phyloP scores from a whole-genome alignment of 2,329 filamentous ascomycete genomes.

The Cladophialophora psammophila region DNA sequence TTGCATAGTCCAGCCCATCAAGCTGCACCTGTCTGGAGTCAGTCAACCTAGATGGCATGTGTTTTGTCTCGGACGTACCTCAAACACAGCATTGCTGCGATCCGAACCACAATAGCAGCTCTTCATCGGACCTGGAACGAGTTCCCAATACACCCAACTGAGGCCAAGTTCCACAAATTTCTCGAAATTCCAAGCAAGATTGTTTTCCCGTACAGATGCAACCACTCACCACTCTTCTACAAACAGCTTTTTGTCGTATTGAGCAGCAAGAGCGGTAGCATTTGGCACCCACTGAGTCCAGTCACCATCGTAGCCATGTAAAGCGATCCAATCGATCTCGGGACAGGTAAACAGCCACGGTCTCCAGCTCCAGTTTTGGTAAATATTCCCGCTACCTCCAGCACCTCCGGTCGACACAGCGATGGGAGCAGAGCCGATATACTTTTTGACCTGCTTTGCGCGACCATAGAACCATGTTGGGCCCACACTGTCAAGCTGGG shows the following conservation, averaged over 20 bases:
- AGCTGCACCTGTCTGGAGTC: slow-evolving; percentile 8
- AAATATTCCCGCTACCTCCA: slow-evolving; percentile 19
- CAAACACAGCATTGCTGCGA: slow-evolving; percentile 17
- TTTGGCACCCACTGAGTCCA: slow-evolving; percentile 20
- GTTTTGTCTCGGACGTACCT: background rate
- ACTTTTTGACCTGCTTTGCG: slow-evolving; percentile 18
- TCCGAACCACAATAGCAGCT: slow-evolving; percentile 17
- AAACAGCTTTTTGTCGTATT: slow-evolving; percentile 14
- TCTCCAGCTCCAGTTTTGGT: slow-evolving; percentile 20
- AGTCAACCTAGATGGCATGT: background rate
- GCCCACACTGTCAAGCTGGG: slow-evolving; percentile 11
- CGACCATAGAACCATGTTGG: slow-evolving; percentile 15
- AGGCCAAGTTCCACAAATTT: slow-evolving; percentile 15
- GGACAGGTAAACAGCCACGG: slow-evolving; percentile 16
- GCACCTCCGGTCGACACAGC: slow-evolving; percentile 12
- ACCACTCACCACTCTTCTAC: slow-evolving; percentile 17
- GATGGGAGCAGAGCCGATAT: slow-evolving; percentile 10
- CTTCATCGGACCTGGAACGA: slow-evolving; percentile 11
- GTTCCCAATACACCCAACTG: slow-evolving; percentile 16
- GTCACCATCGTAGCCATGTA: slow-evolving; percentile 19
- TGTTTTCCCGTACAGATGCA: slow-evolving; percentile 15
- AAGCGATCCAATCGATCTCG: slow-evolving; percentile 15
- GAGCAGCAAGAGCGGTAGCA: slow-evolving; percentile 11
- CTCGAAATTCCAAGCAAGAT: slow-evolving; percentile 17
- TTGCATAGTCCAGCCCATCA: slow-evolving; percentile 14